Base-by-base conservation (phyloP, 2,329 filamentous ascomycete genomes). In the Eurotiales sp. region DNA sequence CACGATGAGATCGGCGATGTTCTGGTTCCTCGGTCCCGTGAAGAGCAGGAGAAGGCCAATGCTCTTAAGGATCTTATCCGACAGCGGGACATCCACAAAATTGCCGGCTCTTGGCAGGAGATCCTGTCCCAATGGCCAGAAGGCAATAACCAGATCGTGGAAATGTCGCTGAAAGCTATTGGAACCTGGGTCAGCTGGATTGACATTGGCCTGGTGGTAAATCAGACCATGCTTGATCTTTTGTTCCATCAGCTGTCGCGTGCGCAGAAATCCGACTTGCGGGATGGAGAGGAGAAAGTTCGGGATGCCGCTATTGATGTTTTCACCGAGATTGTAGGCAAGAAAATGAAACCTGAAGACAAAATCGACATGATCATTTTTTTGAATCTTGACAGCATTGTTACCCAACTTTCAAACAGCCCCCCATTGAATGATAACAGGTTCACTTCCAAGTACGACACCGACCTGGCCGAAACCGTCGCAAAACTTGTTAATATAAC, bases 101-200 rank as follows among this genome's bases (percentile, higher is more conserved):
- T 99, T 58, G 87, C 90, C 39, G 78, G 80, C 54, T 92, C 90
- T 3, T 99, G 93, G 93, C 88, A 93, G 69, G 88, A 95, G 64
- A 86, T 99, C 40, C 78, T 99, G 50, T 79, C 83, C 10, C 83
- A 86, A 62, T 97, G 91, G 80, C 77, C 79, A 58, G 81, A 82
- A 51, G 80, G 83, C 52, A 82, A 87, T 59, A 85, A 90, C 63
- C 68, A 73, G 37, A 80, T 97, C 52, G 80, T 95, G 39, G 90
- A 96, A 68, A 85, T 95, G 79, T 91, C 88, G 61, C 78, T 99
- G 48, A 90, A 87, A 71, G 87, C 90, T n/a, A 84, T 99, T 58
- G 90, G 90, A 32, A 93, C 92, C 68, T 99, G 93, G 92, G 90
- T 96, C 55, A 95, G 90, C 79, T 99, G 93, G 93, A 95, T 95